Base-by-base conservation (phyloP, 2,329 filamentous ascomycete species). In the Zarea fungicola region DNA sequence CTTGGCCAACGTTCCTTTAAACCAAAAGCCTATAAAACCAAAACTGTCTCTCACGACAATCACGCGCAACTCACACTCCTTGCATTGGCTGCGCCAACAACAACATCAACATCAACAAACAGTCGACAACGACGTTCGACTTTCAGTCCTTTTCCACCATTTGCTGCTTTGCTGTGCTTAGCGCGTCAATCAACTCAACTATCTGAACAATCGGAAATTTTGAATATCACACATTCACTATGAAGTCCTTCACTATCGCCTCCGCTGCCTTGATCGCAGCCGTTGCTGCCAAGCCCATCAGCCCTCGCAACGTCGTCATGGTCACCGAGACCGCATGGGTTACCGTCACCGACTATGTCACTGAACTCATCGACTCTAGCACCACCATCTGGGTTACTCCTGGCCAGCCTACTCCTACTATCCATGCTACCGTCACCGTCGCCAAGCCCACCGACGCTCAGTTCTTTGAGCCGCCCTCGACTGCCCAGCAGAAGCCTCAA, bases 241-340 rank as follows among this genome's bases (percentile, higher is more conserved):
- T 74, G 71, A 74, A 72, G 65, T 66, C 70, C n/a, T 34, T 49
- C 26, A 25, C 59, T 42, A 51, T 65, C 42, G 60, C 62, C 46
- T 58, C 60, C 42, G 58, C 60, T 19, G 40, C 41, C 28, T 37
- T 51, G 23, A 21, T 51, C 31, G 49, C 49, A 19, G 37, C 31
- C 57, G 75, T 69, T 56, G 60, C 72, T 50, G 78, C 78, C 55
- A 73, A 80, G 63, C 77, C 77, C 51, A 71, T 69, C 56, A 55
- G 56, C 48, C 62, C 63, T 53, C 52, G 58, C 55, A 51, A 64
- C 64, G 54, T 65, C 43, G 70, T 61, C 18, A 50, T 77, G 13
- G 69, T 76, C 55, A 76, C 73, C 35, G 69, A 73, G 57, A 70
- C 70, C 46, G 72, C 72, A 58, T 78, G 73, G 68, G 74, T 78